Evolutionary conservation across 768 basidiomycete species (phyloP).

Genomic region (Scleroderma bovista): DNA sequence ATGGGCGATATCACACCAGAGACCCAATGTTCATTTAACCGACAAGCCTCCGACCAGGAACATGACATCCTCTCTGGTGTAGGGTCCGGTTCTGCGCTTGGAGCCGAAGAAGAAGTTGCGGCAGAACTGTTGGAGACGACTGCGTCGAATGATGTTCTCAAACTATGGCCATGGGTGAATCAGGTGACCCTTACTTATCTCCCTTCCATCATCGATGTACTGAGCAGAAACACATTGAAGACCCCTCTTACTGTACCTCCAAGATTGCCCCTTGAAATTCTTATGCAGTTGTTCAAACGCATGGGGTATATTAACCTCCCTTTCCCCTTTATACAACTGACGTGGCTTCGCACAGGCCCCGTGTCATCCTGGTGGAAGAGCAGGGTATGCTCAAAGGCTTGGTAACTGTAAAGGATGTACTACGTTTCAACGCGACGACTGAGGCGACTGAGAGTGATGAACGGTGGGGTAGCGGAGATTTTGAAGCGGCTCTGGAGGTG

Average conservation of each 20-base stretch:
- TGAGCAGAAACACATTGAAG: slow-evolving; percentile 35
- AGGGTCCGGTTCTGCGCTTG: slow-evolving; percentile 45
- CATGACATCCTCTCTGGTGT: slow-evolving; percentile 41
- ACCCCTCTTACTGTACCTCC: slow-evolving; percentile 92
- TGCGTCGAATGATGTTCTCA: slow-evolving; percentile 50
- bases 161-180: slow-evolving; percentile 90
- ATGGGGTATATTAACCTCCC: slow-evolving; percentile 72
- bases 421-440: slow-evolving; percentile 69
- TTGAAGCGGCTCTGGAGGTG: slow-evolving; percentile 60
- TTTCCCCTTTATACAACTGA: not conserved
- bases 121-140: slow-evolving; percentile 60
- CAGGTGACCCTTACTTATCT: slow-evolving; percentile 47
- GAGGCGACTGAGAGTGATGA: slow-evolving; percentile 47
- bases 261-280: slow-evolving; percentile 89
- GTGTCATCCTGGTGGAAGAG: slow-evolving; percentile 92
- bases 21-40: slow-evolving; percentile 68
- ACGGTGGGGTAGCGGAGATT: slow-evolving; percentile 60
- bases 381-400: slow-evolving; percentile 79
- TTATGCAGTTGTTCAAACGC: slow-evolving; percentile 95
- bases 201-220: not conserved
- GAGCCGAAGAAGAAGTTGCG: slow-evolving; percentile 63
- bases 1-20: slow-evolving; percentile 55
- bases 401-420: slow-evolving; percentile 93
- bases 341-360: slow-evolving; percentile 52
- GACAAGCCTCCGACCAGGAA: slow-evolving; percentile 44